These are phyloP conservation scores for Yamadazyma epiphylla DNA, from an alignment of 1,139 yeast genomes.

Conservation along the genomic window DNA sequence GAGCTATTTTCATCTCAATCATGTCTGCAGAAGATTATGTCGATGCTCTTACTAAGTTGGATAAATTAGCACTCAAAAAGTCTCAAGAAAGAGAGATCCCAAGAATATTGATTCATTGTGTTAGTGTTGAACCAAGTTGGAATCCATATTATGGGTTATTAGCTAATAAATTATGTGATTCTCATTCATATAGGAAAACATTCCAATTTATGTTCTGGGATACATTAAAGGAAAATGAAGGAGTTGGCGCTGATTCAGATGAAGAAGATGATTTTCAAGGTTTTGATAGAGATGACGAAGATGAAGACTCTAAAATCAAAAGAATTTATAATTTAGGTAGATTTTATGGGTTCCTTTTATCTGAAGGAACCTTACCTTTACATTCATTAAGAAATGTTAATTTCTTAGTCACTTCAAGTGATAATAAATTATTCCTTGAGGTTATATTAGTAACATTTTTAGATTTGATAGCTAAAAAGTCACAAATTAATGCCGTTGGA, in stretches of 20 bases:
- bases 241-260: constrained; percentile 34
- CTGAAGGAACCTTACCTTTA: constrained; percentile 69
- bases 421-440: constrained; percentile 68
- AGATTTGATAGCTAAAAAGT: constrained; percentile 62
- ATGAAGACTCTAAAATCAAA: constrained; percentile 48
- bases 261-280: constrained; percentile 35
- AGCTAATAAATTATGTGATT: constrained; percentile 69
- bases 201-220: constrained; percentile 94
- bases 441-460: constrained; percentile 66
- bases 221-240: constrained; percentile 67
- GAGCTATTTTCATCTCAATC: constrained; percentile 88
- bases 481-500: constrained; percentile 51
- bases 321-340: constrained; percentile 71
- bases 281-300: constrained; percentile 27
- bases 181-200: constrained; percentile 70
- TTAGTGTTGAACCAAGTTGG: constrained; percentile 75
- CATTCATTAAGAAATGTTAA: constrained; percentile 72
- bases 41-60: constrained; percentile 81
- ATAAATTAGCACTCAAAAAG: constrained; percentile 72
- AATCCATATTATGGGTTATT: constrained; percentile 89
- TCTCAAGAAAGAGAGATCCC: constrained; percentile 91
- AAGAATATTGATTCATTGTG: constrained; percentile 78
- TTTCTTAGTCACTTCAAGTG: constrained; percentile 66
- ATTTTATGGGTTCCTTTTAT: constrained; percentile 70
- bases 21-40: constrained; percentile 93